phyloP scores from a whole-genome alignment of 177 flowering plant genomes.

The Vitis hybrid region DNA sequence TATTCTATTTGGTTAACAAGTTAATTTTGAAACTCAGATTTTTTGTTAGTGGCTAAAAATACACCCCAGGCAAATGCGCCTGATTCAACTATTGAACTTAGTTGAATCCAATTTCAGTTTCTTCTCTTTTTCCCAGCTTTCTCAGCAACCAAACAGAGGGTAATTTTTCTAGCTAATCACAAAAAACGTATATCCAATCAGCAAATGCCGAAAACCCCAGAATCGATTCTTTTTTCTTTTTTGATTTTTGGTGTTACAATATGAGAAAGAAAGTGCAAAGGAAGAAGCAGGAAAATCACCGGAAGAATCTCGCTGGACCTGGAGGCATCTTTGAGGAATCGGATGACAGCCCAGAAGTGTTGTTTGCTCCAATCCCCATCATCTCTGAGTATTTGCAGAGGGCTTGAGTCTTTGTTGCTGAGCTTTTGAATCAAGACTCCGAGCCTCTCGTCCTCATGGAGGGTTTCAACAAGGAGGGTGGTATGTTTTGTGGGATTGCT shows the following conservation, averaged over 20 bases:
- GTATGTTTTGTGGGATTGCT: constrained; percentile 15
- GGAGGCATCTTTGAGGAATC: constrained; percentile 38
- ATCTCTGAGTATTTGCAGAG: constrained; percentile 38
- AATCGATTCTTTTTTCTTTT: too few relatives aligned
- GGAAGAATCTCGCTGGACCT: constrained; percentile 34
- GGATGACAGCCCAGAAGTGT: constrained; percentile 55
- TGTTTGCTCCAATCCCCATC: constrained; percentile 63
- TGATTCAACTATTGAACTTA: too few relatives aligned
- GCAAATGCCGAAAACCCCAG: too few relatives aligned
- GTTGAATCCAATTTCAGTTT: background rate
- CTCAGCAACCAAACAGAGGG: background rate
- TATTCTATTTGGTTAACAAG: background rate
- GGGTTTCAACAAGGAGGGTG: constrained; percentile 36
- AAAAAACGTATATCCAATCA: too few relatives aligned
- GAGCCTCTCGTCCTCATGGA: constrained; percentile 34
- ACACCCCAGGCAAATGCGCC: too few relatives aligned
- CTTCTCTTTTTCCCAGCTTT: background rate
- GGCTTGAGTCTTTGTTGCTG: constrained; percentile 22
- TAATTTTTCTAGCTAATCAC: too few relatives aligned
- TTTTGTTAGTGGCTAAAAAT: too few relatives aligned
- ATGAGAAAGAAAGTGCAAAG: background rate
- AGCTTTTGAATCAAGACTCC: constrained; percentile 36
- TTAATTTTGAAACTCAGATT: too few relatives aligned
- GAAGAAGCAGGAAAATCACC: constrained; percentile 28
- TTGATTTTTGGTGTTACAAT: too few relatives aligned